A percentile compares a stretch with the other conserved stretches of the same genome.
Conservation (phyloP, 768 basidiomycete genomes). For the Krasilnikovozyma curviuscula region DNA sequence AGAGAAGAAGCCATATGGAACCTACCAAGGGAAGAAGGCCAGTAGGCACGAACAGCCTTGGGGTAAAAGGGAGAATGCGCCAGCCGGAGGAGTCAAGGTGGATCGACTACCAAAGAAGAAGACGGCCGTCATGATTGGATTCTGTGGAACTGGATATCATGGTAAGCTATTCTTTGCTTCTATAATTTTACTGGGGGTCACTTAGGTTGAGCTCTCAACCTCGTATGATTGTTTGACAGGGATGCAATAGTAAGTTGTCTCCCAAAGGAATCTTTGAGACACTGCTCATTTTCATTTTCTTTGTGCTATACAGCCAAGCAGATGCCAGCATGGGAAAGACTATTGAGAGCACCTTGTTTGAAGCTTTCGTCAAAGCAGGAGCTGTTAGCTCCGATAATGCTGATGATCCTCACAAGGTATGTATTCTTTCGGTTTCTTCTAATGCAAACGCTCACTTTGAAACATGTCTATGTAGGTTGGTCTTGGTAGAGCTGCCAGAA, state of each 20-base stretch:
- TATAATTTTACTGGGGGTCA: not conserved
- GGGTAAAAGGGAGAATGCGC: no score
- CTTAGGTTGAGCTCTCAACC: not conserved
- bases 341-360: constrained; percentile 76
- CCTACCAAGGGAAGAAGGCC: no score
- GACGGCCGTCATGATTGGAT: constrained; percentile 62
- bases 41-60: no score
- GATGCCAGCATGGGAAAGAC: constrained; percentile 37
- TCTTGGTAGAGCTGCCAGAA: constrained; percentile 74
- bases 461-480: constrained; percentile 38
- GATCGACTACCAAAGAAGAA: constrained; percentile 48
- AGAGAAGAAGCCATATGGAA: no score
- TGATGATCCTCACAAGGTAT: constrained; percentile 67
- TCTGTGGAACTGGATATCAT: constrained; percentile 62
- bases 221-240: not conserved
- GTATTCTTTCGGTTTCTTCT: not conserved
- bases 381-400: constrained; percentile 91
- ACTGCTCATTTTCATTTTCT: constrained; percentile 6
- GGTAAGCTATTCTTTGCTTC: constrained; percentile 77
- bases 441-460: not conserved
- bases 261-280: not conserved
- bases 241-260: not conserved
- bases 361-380: constrained; percentile 68
- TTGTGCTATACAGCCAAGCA: constrained; percentile 39
- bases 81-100: constrained; percentile 13